Evolutionary conservation across 1,284 basidiomycete species (phyloP).

Genomic region (Trametes hirsuta): DNA sequence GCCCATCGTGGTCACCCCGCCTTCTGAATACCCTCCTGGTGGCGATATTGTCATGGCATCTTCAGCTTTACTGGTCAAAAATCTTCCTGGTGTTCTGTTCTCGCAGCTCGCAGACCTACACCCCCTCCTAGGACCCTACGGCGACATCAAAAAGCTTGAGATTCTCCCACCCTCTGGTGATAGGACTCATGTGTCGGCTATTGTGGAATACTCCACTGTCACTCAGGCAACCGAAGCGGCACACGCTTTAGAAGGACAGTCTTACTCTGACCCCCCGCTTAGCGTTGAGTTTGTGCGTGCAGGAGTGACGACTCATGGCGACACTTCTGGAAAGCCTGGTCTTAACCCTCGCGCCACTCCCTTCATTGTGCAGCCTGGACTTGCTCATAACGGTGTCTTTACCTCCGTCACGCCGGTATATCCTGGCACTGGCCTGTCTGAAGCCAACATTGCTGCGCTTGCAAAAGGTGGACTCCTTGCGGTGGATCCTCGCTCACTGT

Average conservation of each 20-base stretch:
- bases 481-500: slow-evolving; percentile 24
- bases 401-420: slow-evolving; percentile 23
- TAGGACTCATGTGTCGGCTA: slow-evolving; percentile 50
- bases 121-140: slow-evolving; percentile 75
- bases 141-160: slow-evolving; percentile 61
- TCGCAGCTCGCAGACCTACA: slow-evolving; percentile 65
- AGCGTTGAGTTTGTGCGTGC: slow-evolving; percentile 48
- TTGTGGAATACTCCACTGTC: slow-evolving; percentile 62
- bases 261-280: slow-evolving; percentile 56
- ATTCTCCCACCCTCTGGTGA: slow-evolving; percentile 39
- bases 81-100: slow-evolving; percentile 69
- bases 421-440: slow-evolving; percentile 14
- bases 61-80: slow-evolving; percentile 60
- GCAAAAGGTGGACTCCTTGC: slow-evolving; percentile 25
- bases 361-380: slow-evolving; percentile 31
- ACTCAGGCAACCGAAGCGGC: slow-evolving; percentile 65
- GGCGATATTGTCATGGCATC: slow-evolving; percentile 28
- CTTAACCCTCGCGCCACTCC: slow-evolving; percentile 40
- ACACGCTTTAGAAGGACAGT: slow-evolving; percentile 58
- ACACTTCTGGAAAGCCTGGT: slow-evolving; percentile 28
- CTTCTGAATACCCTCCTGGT: slow-evolving; percentile 25
- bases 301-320: slow-evolving; percentile 18
- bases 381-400: slow-evolving; percentile 16
- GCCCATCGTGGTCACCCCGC: slow-evolving; percentile 30
- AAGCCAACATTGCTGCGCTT: slow-evolving; percentile 18